Percentiles rank a stretch among this genome's conserved stretches.
Conservation (phyloP, 2,329 filamentous ascomycete genomes). For the Bipolaris victoriae region DNA sequence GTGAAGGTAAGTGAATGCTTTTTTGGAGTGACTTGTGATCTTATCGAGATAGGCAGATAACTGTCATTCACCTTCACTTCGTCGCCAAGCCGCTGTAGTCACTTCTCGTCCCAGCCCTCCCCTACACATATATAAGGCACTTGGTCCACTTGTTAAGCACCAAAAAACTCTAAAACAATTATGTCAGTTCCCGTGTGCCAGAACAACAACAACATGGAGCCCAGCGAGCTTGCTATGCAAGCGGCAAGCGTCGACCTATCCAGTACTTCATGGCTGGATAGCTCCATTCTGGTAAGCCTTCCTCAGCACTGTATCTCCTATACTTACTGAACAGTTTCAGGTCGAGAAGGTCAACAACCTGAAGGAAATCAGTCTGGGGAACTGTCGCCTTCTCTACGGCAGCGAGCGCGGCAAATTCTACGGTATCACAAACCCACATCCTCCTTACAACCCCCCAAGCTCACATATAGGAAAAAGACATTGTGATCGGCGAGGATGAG, state of each 20-base stretch:
- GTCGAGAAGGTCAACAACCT: slow-evolving; percentile 55
- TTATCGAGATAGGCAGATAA: too few species aligned
- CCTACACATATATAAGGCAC: too few species aligned
- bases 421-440: slow-evolving; percentile 13
- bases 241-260: not conserved
- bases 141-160: too few species aligned
- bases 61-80: too few species aligned
- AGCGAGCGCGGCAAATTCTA: slow-evolving; percentile 34
- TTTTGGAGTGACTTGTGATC: too few species aligned
- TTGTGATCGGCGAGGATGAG: slow-evolving; percentile 21
- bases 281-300: slow-evolving; percentile 9
- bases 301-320: slow-evolving; percentile 22
- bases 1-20: too few species aligned
- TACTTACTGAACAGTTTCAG: slow-evolving; percentile 58
- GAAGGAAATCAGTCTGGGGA: slow-evolving; percentile 24
- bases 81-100: too few species aligned
- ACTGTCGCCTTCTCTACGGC: slow-evolving; percentile 39
- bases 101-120: too few species aligned
- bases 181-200: not conserved
- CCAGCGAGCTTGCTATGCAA: not conserved
- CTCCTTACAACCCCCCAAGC: not conserved
- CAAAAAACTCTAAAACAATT: not conserved
- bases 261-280: slow-evolving; percentile 7
- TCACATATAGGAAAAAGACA: slow-evolving; percentile 23
- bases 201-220: not conserved